These are phyloP conservation scores for Dothidotthia symphoricarpi DNA, from an alignment of 2,329 filamentous ascomycete species.

Conservation along the genomic window DNA sequence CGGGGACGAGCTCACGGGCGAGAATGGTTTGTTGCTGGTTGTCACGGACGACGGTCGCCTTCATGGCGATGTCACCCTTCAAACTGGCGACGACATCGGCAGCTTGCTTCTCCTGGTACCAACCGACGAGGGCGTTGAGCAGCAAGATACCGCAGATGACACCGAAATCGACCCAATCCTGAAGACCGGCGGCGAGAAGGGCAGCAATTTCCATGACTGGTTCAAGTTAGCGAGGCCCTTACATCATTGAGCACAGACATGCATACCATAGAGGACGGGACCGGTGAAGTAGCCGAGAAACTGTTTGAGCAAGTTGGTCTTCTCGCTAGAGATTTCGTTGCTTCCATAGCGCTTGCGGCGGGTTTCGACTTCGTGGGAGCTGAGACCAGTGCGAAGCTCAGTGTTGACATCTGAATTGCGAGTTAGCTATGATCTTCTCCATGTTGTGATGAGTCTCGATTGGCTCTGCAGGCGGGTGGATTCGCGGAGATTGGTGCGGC, in stretches of 20 bases:
- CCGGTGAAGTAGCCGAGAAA: slow-evolving; percentile 74
- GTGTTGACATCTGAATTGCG: slow-evolving; percentile 54
- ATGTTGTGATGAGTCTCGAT: slow-evolving; percentile 4
- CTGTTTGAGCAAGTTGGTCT: slow-evolving; percentile 72
- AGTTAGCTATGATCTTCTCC: slow-evolving; percentile 40
- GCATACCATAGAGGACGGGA: slow-evolving; percentile 73
- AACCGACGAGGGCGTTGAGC: slow-evolving; percentile 74
- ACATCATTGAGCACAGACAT: slow-evolving; percentile 13
- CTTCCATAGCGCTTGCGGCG: slow-evolving; percentile 66
- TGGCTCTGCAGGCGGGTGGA: slow-evolving; percentile 13
- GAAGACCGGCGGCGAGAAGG: slow-evolving; percentile 69
- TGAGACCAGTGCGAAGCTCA: slow-evolving; percentile 65
- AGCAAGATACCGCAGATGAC: slow-evolving; percentile 73
- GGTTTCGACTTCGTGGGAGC: slow-evolving; percentile 57
- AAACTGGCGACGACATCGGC: slow-evolving; percentile 65
- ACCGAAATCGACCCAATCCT: slow-evolving; percentile 72
- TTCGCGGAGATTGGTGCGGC: slow-evolving; percentile 14
- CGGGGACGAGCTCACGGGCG: slow-evolving; percentile 71
- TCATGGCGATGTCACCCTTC: slow-evolving; percentile 78
- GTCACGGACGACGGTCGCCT: slow-evolving; percentile 65
- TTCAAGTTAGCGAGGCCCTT: no score
- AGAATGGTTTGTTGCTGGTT: slow-evolving; percentile 67
- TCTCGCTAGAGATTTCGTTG: slow-evolving; percentile 72
- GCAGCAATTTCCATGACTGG: slow-evolving; percentile 80
- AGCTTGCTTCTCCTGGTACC: slow-evolving; percentile 79